A percentile compares a stretch with the other conserved stretches of the same genome.
phyloP scores from a whole-genome alignment of 2,329 filamentous ascomycete species.

The Penicillium palitans region DNA sequence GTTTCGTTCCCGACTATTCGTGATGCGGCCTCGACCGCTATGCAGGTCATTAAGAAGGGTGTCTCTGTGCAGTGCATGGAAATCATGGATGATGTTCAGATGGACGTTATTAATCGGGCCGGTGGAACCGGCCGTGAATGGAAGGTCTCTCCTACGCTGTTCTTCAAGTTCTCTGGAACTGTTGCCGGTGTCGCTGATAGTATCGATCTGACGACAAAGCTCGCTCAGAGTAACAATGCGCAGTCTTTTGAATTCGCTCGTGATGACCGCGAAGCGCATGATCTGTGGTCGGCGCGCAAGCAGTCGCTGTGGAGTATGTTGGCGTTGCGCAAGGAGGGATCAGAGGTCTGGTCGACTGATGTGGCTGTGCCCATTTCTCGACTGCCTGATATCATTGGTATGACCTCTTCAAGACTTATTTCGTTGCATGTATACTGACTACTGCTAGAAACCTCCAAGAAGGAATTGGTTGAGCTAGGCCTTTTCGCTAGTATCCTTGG shows the following conservation, averaged over 20 bases:
- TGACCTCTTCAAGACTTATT: background rate
- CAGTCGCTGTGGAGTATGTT: slow-evolving; percentile 63
- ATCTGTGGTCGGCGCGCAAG: slow-evolving; percentile 62
- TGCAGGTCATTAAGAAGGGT: slow-evolving; percentile 63
- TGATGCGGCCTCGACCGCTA: slow-evolving; percentile 64
- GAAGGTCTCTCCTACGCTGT: slow-evolving; percentile 44
- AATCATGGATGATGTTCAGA: slow-evolving; percentile 61
- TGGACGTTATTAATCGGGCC: slow-evolving; percentile 67
- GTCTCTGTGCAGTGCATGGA: slow-evolving; percentile 68
- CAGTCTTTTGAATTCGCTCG: slow-evolving; percentile 57
- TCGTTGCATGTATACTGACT: slow-evolving; percentile 15
- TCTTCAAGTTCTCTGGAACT: slow-evolving; percentile 69
- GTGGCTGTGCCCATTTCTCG: slow-evolving; percentile 62
- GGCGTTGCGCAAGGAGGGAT: slow-evolving; percentile 54
- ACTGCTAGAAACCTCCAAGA: slow-evolving; percentile 72
- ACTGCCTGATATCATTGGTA: slow-evolving; percentile 62
- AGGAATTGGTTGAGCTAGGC: slow-evolving; percentile 81
- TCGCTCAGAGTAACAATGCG: slow-evolving; percentile 63
- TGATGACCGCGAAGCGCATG: slow-evolving; percentile 55
- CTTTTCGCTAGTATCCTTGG: slow-evolving; percentile 85
- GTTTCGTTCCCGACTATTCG: slow-evolving; percentile 61
- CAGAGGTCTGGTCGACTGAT: slow-evolving; percentile 63
- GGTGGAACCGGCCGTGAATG: slow-evolving; percentile 57
- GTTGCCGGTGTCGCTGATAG: slow-evolving; percentile 76
- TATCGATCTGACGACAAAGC: slow-evolving; percentile 65